phyloP scores from a whole-genome alignment of 2,329 filamentous ascomycete genomes.

The Botryotinia convoluta region DNA sequence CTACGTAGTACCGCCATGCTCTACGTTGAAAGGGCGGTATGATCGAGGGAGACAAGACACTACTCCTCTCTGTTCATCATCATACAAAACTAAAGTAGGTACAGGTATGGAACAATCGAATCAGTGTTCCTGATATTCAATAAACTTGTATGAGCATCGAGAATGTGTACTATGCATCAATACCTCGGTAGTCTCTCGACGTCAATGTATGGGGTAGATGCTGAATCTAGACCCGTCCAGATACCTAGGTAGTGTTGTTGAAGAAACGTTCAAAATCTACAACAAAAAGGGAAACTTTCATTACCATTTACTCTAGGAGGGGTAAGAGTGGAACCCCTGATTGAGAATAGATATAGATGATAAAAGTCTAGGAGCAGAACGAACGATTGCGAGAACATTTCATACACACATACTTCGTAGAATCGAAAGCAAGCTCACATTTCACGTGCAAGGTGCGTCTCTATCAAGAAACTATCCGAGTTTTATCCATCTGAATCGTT shows the following conservation, averaged over 20 bases:
- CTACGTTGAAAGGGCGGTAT: slow-evolving; percentile 3
- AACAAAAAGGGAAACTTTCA: background rate
- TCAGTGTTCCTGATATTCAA: background rate
- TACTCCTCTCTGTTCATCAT: background rate
- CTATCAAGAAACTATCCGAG: background rate
- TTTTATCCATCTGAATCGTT: background rate
- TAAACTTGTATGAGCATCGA: background rate
- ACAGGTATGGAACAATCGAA: background rate
- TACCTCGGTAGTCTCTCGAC: background rate
- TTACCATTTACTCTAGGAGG: background rate
- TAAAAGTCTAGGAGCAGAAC: background rate
- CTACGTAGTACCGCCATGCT: background rate
- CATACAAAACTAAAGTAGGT: background rate
- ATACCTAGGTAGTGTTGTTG: background rate
- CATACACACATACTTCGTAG: background rate
- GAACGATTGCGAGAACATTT: background rate
- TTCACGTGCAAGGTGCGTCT: background rate
- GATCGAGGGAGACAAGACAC: background rate
- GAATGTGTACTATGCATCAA: background rate
- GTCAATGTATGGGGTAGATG: background rate
- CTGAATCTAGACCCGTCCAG: background rate
- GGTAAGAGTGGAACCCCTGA: background rate
- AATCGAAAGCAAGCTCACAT: background rate
- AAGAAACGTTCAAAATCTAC: background rate
- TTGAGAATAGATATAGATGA: background rate